Base-by-base conservation (phyloP, 805 yeast genomes). In the Deakozyma indianensis region DNA sequence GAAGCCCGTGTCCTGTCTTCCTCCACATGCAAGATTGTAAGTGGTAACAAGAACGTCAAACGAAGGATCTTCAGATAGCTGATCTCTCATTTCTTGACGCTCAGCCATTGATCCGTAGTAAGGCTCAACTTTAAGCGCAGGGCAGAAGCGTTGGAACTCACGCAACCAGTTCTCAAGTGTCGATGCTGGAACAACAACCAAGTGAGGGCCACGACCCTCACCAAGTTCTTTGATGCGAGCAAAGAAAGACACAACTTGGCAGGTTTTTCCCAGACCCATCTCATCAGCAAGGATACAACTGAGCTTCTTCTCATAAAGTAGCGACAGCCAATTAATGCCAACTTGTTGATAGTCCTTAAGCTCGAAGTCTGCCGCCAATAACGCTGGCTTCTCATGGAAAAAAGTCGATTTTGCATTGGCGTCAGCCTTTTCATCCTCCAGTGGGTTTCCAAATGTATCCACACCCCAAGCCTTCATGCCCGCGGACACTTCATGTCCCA, bases 251-350 rank as follows among this genome's bases (percentile, higher is more conserved):
- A 92, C 90, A 25, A 92, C 95, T 64, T 92, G 97, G 60, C 95
- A 83, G 0, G 98, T 92, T 60, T 92, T 92, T 48, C 99, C 99
- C 43, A 92, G 69, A 3, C 70, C 99, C 99, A 92, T 92, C 61
- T 92, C 99, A 65, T 92, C 99, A 0, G 98, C 99, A 43, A 92
- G 68, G 47, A 92, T 92, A 65, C 98, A 88, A 4, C 96, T 86
- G 47, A 92, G 69, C 16, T 77, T 72, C 57, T 82, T 77, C 48
- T 75, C 77, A 60, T 90, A 92, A 24, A 92, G 68, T 45, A 90
- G 62, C 50, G 79, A 72, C 45, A 92, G 68, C 99, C 99, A 92
- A 60, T 92, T 92, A 44, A 92, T 66, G 41, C 99, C 99, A n/a
- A 88, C 95, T 54, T 87, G 92, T 66, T 92, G 99, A 62, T 92